Conservation (phyloP, 192 early-diverging fungal species). For the Funneliformis geosporum region DNA sequence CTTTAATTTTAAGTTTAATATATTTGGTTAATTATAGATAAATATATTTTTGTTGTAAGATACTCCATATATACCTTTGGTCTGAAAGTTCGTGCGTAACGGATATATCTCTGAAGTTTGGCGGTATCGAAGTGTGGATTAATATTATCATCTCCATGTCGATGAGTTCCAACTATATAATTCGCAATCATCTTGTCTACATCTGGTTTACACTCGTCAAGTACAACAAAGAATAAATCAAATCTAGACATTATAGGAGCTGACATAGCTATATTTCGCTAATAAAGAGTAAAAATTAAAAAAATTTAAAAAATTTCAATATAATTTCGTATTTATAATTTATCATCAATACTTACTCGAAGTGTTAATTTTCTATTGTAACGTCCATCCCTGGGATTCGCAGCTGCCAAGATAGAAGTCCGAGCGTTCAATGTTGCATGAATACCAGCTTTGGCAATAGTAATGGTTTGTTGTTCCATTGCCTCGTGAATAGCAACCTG, state of each 20-base stretch:
- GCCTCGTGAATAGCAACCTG: constrained; percentile 99
- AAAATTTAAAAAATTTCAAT: background rate
- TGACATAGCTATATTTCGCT: constrained; percentile 97
- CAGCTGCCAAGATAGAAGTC: constrained; percentile 93
- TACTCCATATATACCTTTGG: constrained; percentile 59
- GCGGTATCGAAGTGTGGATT: constrained; percentile 72
- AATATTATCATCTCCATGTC: constrained; percentile 64
- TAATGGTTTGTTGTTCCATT: constrained; percentile 99
- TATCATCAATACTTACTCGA: constrained; percentile 50
- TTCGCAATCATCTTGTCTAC: constrained; percentile 88
- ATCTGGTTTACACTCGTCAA: constrained; percentile 90
- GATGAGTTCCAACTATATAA: constrained; percentile 90
- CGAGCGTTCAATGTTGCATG: constrained; percentile 94
- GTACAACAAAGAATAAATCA: constrained; percentile 95
- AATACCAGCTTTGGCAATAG: constrained; percentile 95
- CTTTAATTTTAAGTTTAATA: constrained; percentile 30
- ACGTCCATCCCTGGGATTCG: constrained; percentile 92
- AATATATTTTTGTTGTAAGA: background rate
- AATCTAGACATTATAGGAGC: constrained; percentile 99
- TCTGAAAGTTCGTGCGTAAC: constrained; percentile 85
- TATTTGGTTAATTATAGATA: background rate
- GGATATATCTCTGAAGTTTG: constrained; percentile 81
- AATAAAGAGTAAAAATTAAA: constrained; percentile 13
- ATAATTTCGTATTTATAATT: background rate
- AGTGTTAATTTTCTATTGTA: constrained; percentile 95